phyloP scores from a whole-genome alignment of 208 protist genomes.

The Acanthamoeba castellanii region DNA sequence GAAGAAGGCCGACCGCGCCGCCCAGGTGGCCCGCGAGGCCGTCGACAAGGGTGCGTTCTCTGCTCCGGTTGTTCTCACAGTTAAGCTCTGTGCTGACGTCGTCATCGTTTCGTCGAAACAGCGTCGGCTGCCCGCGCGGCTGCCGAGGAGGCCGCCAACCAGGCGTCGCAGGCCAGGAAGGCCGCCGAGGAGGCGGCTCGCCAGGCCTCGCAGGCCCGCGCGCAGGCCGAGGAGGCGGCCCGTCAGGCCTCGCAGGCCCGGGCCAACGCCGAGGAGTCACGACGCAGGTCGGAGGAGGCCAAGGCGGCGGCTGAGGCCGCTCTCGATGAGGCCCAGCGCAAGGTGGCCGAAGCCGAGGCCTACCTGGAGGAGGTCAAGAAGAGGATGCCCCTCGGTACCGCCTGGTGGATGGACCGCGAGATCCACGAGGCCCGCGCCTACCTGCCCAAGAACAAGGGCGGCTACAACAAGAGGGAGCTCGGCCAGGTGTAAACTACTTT shows the following conservation, averaged over 20 bases:
- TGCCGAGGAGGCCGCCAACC: slow-evolving; percentile 14
- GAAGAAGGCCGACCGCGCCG: slow-evolving; percentile 74
- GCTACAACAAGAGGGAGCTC: slow-evolving; percentile 61
- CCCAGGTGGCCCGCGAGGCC: slow-evolving; percentile 59
- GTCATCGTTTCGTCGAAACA: background rate
- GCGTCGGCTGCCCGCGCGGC: background rate
- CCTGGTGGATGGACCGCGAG: slow-evolving; percentile 81
- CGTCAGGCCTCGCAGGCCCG: slow-evolving; percentile 24
- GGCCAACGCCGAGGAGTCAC: slow-evolving; percentile 7
- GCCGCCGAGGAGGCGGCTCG: background rate
- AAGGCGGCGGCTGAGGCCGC: slow-evolving; percentile 69
- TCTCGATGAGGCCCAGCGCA: slow-evolving; percentile 68
- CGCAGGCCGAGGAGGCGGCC: background rate
- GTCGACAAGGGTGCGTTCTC: background rate
- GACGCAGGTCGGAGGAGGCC: slow-evolving; percentile 57
- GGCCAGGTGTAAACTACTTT: background rate
- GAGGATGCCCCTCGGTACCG: slow-evolving; percentile 56
- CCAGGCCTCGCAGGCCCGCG: slow-evolving; percentile 27
- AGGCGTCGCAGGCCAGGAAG: background rate
- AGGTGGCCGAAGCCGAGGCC: slow-evolving; percentile 70
- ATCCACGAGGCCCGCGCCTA: slow-evolving; percentile 75
- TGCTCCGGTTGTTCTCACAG: background rate
- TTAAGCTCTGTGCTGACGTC: background rate
- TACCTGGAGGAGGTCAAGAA: slow-evolving; percentile 79
- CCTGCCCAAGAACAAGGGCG: slow-evolving; percentile 76